phyloP scores from a whole-genome alignment of 306 rosid species.

The Pterocarpus santalinus region DNA sequence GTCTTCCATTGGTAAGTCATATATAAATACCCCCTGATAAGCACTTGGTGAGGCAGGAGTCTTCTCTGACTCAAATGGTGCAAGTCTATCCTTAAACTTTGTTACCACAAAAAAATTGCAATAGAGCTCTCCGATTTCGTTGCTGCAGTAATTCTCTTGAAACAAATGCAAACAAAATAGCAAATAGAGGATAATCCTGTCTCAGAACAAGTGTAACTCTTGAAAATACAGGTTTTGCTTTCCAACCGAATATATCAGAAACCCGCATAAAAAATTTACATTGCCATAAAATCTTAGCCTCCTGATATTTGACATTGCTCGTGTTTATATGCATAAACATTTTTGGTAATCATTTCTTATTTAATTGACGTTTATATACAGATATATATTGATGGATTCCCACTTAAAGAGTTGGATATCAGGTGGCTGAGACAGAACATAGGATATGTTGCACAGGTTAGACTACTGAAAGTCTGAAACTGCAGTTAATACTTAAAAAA shows the following conservation, averaged over 20 bases:
- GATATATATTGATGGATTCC: constrained; percentile 78
- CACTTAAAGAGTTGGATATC: constrained; percentile 77
- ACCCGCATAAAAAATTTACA: background rate
- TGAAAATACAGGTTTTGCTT: no score
- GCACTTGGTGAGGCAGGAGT: no score
- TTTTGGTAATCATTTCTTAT: background rate
- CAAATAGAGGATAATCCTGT: no score
- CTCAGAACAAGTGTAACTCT: no score
- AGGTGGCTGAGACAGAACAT: constrained; percentile 89
- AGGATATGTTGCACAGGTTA: constrained; percentile 89
- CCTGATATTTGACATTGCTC: constrained; percentile 12
- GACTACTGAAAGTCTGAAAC: constrained; percentile 26
- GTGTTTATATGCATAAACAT: constrained; percentile 2
- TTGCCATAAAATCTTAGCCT: background rate
- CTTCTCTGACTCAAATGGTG: no score
- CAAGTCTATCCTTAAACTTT: no score
- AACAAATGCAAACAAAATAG: no score
- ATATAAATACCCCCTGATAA: no score
- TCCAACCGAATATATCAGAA: background rate
- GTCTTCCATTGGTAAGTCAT: no score
- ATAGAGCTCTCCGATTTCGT: no score
- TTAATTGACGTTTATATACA: constrained; percentile 46
- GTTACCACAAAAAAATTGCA: no score
- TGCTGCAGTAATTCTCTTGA: no score
- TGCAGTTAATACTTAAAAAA: constrained; percentile 4